These are phyloP conservation scores for Serendipita indica DNA, from an alignment of 768 basidiomycete genomes.

Conservation along the genomic window DNA sequence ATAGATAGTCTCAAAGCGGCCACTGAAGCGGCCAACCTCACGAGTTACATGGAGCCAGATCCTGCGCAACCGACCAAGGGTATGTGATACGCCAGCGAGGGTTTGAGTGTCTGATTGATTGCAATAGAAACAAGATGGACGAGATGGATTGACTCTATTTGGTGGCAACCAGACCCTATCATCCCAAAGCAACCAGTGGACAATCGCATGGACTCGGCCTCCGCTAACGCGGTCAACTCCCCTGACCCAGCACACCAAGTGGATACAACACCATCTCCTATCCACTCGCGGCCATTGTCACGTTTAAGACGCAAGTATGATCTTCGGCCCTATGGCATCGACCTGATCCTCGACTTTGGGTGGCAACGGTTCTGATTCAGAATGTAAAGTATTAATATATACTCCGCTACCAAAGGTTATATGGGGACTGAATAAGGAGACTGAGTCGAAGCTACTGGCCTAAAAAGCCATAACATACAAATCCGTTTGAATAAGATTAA, in stretches of 20 bases:
- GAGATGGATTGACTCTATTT: background rate
- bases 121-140: background rate
- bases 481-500: background rate
- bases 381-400: no score
- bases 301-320: conserved; percentile 44
- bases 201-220: background rate
- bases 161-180: background rate
- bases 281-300: background rate
- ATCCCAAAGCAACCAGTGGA: background rate
- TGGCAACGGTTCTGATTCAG: background rate
- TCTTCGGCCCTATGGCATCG: conserved; percentile 55
- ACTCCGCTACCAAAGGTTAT: background rate
- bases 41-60: conserved; percentile 22
- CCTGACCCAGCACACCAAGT: no score
- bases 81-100: conserved; percentile 1
- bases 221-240: no score
- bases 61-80: background rate
- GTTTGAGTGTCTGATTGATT: conserved; percentile 10
- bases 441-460: background rate
- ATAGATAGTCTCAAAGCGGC: conserved; percentile 32
- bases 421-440: background rate
- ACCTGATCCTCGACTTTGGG: conserved; percentile 57
- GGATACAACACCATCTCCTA: background rate
- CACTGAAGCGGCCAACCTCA: background rate
- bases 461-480: background rate